Evolutionary conservation across 2,329 filamentous ascomycete genomes (phyloP).

Genomic region (Teratosphaeria destructans): DNA sequence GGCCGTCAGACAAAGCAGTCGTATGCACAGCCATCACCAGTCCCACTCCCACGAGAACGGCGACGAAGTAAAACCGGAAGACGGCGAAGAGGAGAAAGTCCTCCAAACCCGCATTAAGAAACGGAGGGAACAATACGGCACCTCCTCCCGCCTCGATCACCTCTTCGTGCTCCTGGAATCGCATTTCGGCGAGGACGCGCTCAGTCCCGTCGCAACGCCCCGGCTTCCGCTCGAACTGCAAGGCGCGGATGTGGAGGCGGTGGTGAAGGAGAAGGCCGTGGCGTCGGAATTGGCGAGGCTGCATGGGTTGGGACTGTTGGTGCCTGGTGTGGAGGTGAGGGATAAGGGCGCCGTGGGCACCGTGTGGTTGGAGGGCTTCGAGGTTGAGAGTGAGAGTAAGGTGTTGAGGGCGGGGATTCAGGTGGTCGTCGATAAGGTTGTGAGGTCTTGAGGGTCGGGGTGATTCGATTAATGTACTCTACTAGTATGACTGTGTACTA

Average conservation of each 20-base stretch:
- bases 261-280: slow-evolving; percentile 44
- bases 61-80: slow-evolving; percentile 3
- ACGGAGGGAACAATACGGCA: slow-evolving; percentile 60
- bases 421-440: not conserved
- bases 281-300: slow-evolving; percentile 64
- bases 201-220: slow-evolving; percentile 63
- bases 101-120: slow-evolving; percentile 23
- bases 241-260: slow-evolving; percentile 28
- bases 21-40: slow-evolving; percentile 39
- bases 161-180: slow-evolving; percentile 95
- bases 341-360: slow-evolving; percentile 80
- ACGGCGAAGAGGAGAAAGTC: not conserved
- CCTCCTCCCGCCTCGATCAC: slow-evolving; percentile 67
- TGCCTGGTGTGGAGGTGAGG: slow-evolving; percentile 76
- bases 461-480: too few relatives aligned
- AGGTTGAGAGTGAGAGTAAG: slow-evolving; percentile 71
- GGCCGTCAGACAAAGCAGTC: slow-evolving; percentile 70
- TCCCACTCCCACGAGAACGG: slow-evolving; percentile 17
- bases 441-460: not conserved
- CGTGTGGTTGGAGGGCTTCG: slow-evolving; percentile 84
- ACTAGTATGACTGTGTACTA: not conserved
- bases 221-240: slow-evolving; percentile 38
- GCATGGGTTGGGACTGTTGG: slow-evolving; percentile 75
- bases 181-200: slow-evolving; percentile 79
- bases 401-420: slow-evolving; percentile 54